Conservation (phyloP, 2,329 filamentous ascomycete species). For the Tolypocladium tundrense region DNA sequence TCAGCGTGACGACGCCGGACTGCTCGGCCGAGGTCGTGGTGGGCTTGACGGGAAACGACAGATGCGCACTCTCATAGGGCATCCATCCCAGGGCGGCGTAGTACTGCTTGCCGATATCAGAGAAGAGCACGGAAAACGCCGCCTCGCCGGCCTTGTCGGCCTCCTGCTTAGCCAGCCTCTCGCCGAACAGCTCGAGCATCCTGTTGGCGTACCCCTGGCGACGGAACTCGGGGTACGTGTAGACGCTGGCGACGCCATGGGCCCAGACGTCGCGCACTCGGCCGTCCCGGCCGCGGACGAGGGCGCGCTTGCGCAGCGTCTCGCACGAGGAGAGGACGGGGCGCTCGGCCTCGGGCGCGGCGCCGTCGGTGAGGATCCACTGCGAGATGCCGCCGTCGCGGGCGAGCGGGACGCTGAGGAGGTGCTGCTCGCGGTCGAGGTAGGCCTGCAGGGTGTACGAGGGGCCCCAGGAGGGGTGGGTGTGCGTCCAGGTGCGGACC, state of each 20-base stretch:
- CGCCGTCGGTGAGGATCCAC: conserved; percentile 51
- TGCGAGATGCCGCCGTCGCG: conserved; percentile 47
- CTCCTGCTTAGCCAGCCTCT: conserved; percentile 20
- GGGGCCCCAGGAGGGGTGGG: conserved; percentile 47
- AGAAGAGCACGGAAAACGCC: conserved; percentile 70
- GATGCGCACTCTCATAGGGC: conserved; percentile 61
- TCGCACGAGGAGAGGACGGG: conserved; percentile 56
- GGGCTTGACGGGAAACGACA: conserved; percentile 40
- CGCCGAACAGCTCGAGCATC: conserved; percentile 60
- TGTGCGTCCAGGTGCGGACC: conserved; percentile 42
- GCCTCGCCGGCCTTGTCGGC: conserved; percentile 21
- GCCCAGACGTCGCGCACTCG: conserved; percentile 42
- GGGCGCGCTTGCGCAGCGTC: conserved; percentile 48
- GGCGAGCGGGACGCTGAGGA: conserved; percentile 48
- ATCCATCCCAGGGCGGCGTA: conserved; percentile 73
- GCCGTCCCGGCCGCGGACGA: conserved; percentile 29
- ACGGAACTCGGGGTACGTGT: conserved; percentile 55
- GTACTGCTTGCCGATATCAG: conserved; percentile 75
- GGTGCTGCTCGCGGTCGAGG: conserved; percentile 46
- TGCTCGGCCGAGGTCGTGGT: conserved; percentile 15
- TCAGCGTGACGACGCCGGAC: conserved; percentile 20
- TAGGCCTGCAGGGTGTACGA: conserved; percentile 46
- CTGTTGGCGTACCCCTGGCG: conserved; percentile 66
- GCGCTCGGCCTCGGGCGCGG: conserved; percentile 25
- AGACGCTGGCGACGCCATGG: conserved; percentile 76